Conservation (phyloP, 2,329 filamentous ascomycete species). For the Phaeosphaeria sp. region DNA sequence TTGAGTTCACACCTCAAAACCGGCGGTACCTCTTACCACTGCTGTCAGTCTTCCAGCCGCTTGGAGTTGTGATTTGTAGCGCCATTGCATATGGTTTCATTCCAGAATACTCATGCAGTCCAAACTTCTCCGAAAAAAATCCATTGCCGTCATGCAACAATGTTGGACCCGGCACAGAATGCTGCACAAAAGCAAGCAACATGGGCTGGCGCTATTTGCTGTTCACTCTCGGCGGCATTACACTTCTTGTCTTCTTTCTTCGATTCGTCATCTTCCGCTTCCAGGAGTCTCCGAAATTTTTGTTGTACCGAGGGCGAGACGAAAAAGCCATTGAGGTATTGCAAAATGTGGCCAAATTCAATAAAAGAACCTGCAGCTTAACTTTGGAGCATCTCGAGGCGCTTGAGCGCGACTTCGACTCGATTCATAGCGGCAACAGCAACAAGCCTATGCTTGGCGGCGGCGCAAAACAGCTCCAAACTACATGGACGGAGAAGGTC, state of each 20-base stretch:
- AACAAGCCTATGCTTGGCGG: slow-evolving; percentile 36
- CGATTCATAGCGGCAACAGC: slow-evolving; percentile 12
- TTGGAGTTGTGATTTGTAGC: slow-evolving; percentile 60
- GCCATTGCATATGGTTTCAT: slow-evolving; percentile 62
- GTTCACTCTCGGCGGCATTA: slow-evolving; percentile 50
- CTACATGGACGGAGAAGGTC: slow-evolving; percentile 43
- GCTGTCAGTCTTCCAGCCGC: slow-evolving; percentile 62
- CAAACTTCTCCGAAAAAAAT: slow-evolving; percentile 56
- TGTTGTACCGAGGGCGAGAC: slow-evolving; percentile 61
- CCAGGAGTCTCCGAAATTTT: slow-evolving; percentile 66
- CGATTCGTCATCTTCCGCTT: slow-evolving; percentile 63
- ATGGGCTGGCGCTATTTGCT: slow-evolving; percentile 56
- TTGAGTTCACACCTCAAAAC: slow-evolving; percentile 63
- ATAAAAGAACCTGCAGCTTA: slow-evolving; percentile 44
- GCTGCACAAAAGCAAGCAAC: slow-evolving; percentile 49
- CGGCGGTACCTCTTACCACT: slow-evolving; percentile 60
- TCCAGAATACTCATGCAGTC: slow-evolving; percentile 58
- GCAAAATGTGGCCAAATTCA: slow-evolving; percentile 52
- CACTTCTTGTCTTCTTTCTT: slow-evolving; percentile 55
- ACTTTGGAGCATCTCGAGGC: slow-evolving; percentile 46
- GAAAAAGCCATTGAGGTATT: slow-evolving; percentile 57
- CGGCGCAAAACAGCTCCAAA: slow-evolving; percentile 38
- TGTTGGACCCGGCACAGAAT: slow-evolving; percentile 36
- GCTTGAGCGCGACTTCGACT: slow-evolving; percentile 40
- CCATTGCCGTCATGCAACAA: slow-evolving; percentile 55